Conservation (phyloP, 2,329 filamentous ascomycete species). For the Blumeriella jaapii region DNA sequence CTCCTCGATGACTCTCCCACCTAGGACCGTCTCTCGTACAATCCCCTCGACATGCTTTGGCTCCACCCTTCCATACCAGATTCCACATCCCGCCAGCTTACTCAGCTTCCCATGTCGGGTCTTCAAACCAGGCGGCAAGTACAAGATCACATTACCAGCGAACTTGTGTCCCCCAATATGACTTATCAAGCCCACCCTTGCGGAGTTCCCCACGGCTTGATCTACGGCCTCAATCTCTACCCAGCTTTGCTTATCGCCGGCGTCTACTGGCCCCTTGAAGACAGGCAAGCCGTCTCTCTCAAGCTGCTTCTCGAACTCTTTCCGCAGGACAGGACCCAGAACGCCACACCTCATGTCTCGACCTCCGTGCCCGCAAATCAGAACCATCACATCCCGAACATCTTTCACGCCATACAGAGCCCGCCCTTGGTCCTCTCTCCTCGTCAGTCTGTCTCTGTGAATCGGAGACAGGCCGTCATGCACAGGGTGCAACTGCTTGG, state of each 20-base stretch:
- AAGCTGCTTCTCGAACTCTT: slow-evolving; percentile 56
- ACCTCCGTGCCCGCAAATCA: slow-evolving; percentile 80
- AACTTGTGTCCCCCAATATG: slow-evolving; percentile 81
- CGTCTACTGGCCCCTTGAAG: slow-evolving; percentile 32
- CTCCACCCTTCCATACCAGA: slow-evolving; percentile 76
- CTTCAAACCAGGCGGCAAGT: slow-evolving; percentile 49
- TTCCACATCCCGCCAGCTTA: slow-evolving; percentile 55
- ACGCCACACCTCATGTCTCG: slow-evolving; percentile 75
- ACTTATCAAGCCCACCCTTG: slow-evolving; percentile 58
- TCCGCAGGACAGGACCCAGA: slow-evolving; percentile 60
- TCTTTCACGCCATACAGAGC: slow-evolving; percentile 46
- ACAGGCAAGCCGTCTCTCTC: slow-evolving; percentile 38
- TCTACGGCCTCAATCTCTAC: slow-evolving; percentile 32
- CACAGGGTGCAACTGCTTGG: slow-evolving; percentile 46
- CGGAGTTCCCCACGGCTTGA: slow-evolving; percentile 24
- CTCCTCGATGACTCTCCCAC: slow-evolving; percentile 56
- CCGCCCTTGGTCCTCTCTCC: slow-evolving; percentile 40
- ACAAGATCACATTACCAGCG: slow-evolving; percentile 75
- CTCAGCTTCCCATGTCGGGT: slow-evolving; percentile 35
- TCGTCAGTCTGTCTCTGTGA: slow-evolving; percentile 40
- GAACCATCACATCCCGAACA: slow-evolving; percentile 57
- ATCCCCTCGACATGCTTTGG: slow-evolving; percentile 67
- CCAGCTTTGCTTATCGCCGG: slow-evolving; percentile 3
- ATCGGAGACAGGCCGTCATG: slow-evolving; percentile 47
- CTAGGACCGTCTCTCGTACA: slow-evolving; percentile 55